Base-by-base conservation (phyloP, 2,329 filamentous ascomycete species). In the Gremmenia infestans region DNA sequence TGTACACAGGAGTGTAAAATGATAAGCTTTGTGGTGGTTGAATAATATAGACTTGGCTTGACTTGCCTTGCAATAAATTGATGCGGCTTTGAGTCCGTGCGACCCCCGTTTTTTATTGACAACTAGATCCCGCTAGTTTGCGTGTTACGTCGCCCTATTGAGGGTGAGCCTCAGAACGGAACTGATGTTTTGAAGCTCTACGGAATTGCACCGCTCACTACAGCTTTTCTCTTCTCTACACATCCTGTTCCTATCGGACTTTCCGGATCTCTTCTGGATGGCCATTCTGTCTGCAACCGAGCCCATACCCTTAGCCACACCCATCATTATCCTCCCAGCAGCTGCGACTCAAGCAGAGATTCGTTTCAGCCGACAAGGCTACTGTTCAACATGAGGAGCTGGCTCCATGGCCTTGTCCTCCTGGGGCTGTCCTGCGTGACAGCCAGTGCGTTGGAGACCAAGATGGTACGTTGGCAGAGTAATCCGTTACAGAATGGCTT, bases 381-480 rank as follows among this genome's bases (percentile, higher is more conserved):
- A 58, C 50, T 52, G 50, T 58, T 56, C 67, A 76, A 58, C 52
- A 86, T 86, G 82, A 81, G 77, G 75, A 74, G 74, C 65, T 79
- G 79, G 72, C 65, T 76, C 62, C 77, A 76, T 65, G 71, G 76
- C 54, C 69, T 82, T 62, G 67, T 77, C 59, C 65, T 78, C 62
- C 69, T 86, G 73, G 78, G 76, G 66, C 68, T 82, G 74, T 81
- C 78, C 68, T 63, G 78, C 52, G 76, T 78, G 76, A 76, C 79
- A 55, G 78, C 74, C 61, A 72, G 72, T 58, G 83, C 81, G 25
- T 72, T 85, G 66, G 83, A 87, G 68, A 74, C 84, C 60, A 71
- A 72, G 63, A 74, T 87, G 70, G 82, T 86, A 73, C 48, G 76
- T 65, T 23, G 8, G 25, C 32, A 52, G 39, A 14, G 37, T 15